Percentiles rank a stretch among this genome's conserved stretches.
Evolutionary conservation across 208 protist species (phyloP).

Genomic region (Acanthamoeba pearcei): DNA sequence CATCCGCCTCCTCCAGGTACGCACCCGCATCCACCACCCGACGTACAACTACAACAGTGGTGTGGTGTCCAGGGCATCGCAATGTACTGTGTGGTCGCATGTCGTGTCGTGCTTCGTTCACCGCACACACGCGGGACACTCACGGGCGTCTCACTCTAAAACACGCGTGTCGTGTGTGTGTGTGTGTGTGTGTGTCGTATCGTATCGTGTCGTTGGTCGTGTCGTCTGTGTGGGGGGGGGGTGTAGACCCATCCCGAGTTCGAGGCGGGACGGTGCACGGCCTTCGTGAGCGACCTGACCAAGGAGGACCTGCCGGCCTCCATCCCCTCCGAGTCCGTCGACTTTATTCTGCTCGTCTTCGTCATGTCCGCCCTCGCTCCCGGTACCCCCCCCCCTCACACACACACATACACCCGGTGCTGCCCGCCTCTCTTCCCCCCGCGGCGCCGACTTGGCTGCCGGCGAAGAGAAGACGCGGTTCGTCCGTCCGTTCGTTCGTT

Average conservation of each 20-base stretch:
- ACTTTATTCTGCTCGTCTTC: constrained; percentile 27
- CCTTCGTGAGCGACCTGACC: constrained; percentile 64
- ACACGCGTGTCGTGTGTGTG: background rate
- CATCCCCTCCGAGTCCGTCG: constrained; percentile 13
- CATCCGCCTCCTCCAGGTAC: constrained; percentile 19
- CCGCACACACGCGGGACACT: too few species aligned
- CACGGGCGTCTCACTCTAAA: background rate
- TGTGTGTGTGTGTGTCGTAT: background rate
- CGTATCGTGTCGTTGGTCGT: background rate
- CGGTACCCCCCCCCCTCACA: background rate
- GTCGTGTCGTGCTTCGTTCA: too few species aligned
- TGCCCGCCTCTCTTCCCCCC: too few species aligned
- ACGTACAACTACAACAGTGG: too few species aligned
- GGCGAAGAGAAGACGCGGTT: too few species aligned
- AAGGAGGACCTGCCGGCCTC: constrained; percentile 6
- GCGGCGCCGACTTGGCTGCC: too few species aligned
- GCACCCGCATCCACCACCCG: background rate
- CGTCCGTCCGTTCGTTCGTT: background rate
- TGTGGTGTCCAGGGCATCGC: too few species aligned
- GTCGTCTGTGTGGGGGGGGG: too few species aligned
- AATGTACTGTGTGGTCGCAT: too few species aligned
- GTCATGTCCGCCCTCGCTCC: constrained; percentile 33
- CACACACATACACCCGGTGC: too few species aligned
- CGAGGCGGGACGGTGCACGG: constrained; percentile 26
- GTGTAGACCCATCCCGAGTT: constrained; percentile 1